These are phyloP conservation scores for Bonia amplexicaulis DNA, from an alignment of 176 grass and related monocot species.

Conservation along the genomic window DNA sequence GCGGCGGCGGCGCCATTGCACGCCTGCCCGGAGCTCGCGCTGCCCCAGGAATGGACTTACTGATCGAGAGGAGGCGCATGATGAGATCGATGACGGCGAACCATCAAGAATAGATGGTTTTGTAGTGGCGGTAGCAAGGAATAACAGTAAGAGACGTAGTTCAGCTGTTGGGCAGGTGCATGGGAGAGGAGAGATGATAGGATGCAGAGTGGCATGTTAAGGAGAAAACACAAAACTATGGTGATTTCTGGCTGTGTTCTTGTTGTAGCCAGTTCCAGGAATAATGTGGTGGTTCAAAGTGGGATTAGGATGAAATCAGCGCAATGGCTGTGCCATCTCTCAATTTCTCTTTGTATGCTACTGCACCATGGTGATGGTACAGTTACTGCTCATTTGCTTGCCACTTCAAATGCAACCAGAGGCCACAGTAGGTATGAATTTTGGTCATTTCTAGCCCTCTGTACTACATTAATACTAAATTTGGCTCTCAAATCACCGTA, in stretches of 20 bases:
- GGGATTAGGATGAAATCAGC: not conserved
- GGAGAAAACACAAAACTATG: too few species aligned
- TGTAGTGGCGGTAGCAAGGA: not conserved
- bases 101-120: not conserved
- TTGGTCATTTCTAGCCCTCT: too few species aligned
- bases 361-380: too few species aligned
- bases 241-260: not conserved
- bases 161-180: not conserved
- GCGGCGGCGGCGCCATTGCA: not conserved
- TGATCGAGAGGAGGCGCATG: not conserved
- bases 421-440: too few species aligned
- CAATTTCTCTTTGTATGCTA: too few species aligned
- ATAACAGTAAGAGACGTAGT: not conserved
- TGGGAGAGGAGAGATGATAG: not conserved
- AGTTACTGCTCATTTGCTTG: too few species aligned
- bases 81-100: not conserved
- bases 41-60: conserved; percentile 62
- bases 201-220: not conserved
- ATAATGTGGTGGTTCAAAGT: not conserved
- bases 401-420: too few species aligned
- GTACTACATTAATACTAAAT: too few species aligned
- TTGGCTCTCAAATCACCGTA: too few species aligned
- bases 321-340: not conserved
- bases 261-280: not conserved
- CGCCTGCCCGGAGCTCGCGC: conserved; percentile 1